Percentiles rank a stretch among this genome's conserved stretches.
Evolutionary conservation across 1,139 yeast species (phyloP).

Genomic region (Candida sp.): DNA sequence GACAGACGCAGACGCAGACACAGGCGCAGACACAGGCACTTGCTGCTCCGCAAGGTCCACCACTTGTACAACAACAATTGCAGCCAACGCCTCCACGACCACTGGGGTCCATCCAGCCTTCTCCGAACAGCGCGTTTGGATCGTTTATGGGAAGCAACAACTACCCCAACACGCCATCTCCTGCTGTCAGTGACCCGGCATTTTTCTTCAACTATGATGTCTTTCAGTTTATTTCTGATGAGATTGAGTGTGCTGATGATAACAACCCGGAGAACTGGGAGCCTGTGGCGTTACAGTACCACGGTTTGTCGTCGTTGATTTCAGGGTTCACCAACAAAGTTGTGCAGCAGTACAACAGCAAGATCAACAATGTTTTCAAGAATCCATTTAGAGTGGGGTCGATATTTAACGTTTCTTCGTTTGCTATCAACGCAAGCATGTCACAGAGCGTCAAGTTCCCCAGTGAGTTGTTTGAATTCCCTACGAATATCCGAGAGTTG

Average conservation of each 20-base stretch:
- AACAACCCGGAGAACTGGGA: conserved; percentile 15
- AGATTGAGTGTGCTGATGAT: conserved; percentile 16
- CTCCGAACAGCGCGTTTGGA: background rate
- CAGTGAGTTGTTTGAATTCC: conserved; percentile 23
- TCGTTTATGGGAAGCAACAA: background rate
- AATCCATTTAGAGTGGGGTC: conserved; percentile 29
- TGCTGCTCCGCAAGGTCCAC: too few species aligned
- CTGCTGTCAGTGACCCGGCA: conserved; percentile 19
- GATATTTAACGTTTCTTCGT: conserved; percentile 24
- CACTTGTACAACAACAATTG: conserved; percentile 2
- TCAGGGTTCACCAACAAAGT: conserved; percentile 24
- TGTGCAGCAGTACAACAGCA: conserved; percentile 16
- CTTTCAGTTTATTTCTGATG: conserved; percentile 21
- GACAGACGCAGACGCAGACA: too few species aligned
- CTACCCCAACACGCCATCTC: conserved; percentile 6
- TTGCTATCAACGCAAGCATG: conserved; percentile 21
- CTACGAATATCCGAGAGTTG: conserved; percentile 17
- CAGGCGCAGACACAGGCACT: background rate
- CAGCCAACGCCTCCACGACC: conserved; percentile 9
- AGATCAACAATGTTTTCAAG: conserved; percentile 11
- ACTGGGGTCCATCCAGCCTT: background rate
- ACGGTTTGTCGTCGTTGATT: conserved; percentile 25
- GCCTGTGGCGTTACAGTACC: conserved; percentile 27
- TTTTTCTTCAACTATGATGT: conserved; percentile 22
- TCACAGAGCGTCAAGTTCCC: conserved; percentile 15